Base-by-base conservation (phyloP, 2,329 filamentous ascomycete genomes). In the Cordyceps cateniannulata region DNA sequence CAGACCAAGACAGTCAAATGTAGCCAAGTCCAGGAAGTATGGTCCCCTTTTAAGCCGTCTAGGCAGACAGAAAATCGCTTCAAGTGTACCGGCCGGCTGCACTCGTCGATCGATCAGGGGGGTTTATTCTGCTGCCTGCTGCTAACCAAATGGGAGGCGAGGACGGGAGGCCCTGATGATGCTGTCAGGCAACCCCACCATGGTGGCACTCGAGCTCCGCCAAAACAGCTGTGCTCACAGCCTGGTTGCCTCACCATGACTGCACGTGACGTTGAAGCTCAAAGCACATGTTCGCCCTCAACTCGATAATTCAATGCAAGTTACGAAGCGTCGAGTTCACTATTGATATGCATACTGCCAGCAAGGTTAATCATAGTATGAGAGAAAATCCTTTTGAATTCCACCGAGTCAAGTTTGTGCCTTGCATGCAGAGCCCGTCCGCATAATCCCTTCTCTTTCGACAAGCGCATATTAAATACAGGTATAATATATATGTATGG, bases 121-220 rank as follows among this genome's bases (percentile, higher is more conserved):
- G 42, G 24, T 50, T 52, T 56, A 61, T 61, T 29, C 52, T 61
- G 52, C 47, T 61, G 59, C 59, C 59, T 61, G 59, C 29, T 61
- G 44, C 49, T 40, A 12, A 48, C 35, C 32, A 35, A 18, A 35
- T 20, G 24, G 22, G 20, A 44, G n/a, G 22, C 27, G 25, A 45
- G 25, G 29, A 40, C 44, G 27, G 24, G 25, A 25, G 16, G 47
- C 51, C n/a, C 4, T 52, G 56, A 48, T 45, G 57, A 38, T 29
- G 47, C 20, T 29, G 22, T 14, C 14, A 10, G 16, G n/a, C 18
- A 52, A 52, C 56, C 56, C 56, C 56, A 59, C 56, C 35, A 52
- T 38, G 20, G 47, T 14, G 25, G 25, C 24, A 22, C 29, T 49
- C 45, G 35, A 59, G 48, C 56, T 51, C 56, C 56, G 47, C 56